Conservation (phyloP, 306 rosid genomes). For the Corylus heterophylla region DNA sequence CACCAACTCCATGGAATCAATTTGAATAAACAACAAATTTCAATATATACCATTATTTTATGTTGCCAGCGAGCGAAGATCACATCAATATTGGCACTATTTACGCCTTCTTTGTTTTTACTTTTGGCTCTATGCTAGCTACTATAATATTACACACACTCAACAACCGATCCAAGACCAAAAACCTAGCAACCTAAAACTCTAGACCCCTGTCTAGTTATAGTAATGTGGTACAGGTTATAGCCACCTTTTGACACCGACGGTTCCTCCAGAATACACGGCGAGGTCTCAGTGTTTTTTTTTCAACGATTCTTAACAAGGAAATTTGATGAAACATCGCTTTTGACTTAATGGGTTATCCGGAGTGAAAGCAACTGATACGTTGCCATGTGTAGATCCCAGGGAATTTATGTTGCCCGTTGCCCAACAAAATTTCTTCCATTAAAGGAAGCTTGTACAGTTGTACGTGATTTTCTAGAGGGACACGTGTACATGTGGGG, state of each 20-base stretch:
- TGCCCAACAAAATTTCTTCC: background rate
- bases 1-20: slow-evolving; percentile 47
- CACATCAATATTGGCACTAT: slow-evolving; percentile 42
- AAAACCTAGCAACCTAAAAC: slow-evolving; percentile 31
- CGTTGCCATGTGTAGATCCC: slow-evolving; percentile 25
- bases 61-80: slow-evolving; percentile 15
- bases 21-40: slow-evolving; percentile 27
- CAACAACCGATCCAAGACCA: slow-evolving; percentile 12
- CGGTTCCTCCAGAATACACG: slow-evolving; percentile 59
- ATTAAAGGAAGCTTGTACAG: background rate
- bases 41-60: slow-evolving; percentile 18
- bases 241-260: slow-evolving; percentile 53
- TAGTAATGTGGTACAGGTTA: slow-evolving; percentile 36
- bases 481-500: too few relatives aligned
- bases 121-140: slow-evolving; percentile 35
- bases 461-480: too few relatives aligned
- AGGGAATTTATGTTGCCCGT: slow-evolving; percentile 37
- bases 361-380: slow-evolving; percentile 22
- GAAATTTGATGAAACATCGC: slow-evolving; percentile 49
- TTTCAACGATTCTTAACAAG: slow-evolving; percentile 45
- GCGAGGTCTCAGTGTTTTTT: slow-evolving; percentile 31
- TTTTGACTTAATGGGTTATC: slow-evolving; percentile 38
- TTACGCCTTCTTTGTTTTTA: slow-evolving; percentile 46
- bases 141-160: background rate
- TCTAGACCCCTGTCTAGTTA: slow-evolving; percentile 20